phyloP scores from a whole-genome alignment of 768 basidiomycete species.

The Termitomyces sp. region DNA sequence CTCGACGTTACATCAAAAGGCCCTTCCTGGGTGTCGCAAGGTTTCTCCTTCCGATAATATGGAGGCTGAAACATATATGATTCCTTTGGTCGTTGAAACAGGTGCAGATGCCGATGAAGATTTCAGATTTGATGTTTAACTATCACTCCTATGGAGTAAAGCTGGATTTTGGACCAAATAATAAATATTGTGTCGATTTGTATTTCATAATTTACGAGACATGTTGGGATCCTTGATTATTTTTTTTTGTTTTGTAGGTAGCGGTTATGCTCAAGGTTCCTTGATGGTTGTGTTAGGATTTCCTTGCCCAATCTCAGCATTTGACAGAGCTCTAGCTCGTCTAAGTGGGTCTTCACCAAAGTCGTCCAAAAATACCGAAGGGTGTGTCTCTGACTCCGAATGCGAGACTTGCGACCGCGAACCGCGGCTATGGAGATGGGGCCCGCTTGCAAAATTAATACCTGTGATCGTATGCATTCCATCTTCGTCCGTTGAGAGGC shows the following conservation, averaged over 20 bases:
- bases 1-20: constrained; percentile 8
- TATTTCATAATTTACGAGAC: neutral
- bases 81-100: constrained; percentile 2
- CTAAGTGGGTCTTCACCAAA: neutral
- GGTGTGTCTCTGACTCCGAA: neutral
- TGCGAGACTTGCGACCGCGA: neutral
- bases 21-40: neutral
- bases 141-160: neutral
- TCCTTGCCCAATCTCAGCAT: neutral
- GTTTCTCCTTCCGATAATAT: neutral
- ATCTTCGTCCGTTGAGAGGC: neutral
- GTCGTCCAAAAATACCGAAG: neutral
- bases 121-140: constrained; percentile 20
- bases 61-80: neutral
- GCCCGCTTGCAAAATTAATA: neutral
- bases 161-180: neutral
- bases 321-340: neutral
- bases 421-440: neutral
- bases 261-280: neutral
- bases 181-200: neutral
- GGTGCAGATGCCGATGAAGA: constrained; percentile 14
- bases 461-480: neutral
- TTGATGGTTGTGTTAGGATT: neutral
- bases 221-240: neutral
- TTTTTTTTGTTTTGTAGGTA: neutral